A percentile compares a stretch with the other conserved stretches of the same genome.
phyloP scores from a whole-genome alignment of 2,329 filamentous ascomycete genomes.

The Penicillium capsulatum region DNA sequence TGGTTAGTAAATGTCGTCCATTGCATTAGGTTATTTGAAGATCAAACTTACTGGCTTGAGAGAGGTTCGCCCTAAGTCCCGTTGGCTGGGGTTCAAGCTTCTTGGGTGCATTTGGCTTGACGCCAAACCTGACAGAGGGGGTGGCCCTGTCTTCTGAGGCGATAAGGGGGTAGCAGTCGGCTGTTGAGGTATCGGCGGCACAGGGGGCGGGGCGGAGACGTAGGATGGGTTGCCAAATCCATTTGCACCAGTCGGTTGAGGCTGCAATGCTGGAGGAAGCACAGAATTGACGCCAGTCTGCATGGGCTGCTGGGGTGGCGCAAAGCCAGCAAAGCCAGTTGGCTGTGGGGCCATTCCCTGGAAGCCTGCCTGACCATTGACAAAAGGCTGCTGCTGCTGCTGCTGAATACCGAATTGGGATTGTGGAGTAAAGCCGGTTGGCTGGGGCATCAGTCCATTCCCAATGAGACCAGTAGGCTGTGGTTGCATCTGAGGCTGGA shows the following conservation, averaged over 20 bases:
- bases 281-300: slow-evolving; percentile 49
- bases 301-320: slow-evolving; percentile 49
- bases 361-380: slow-evolving; percentile 31
- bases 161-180: slow-evolving; percentile 60
- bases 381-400: slow-evolving; percentile 42
- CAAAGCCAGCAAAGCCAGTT: slow-evolving; percentile 51
- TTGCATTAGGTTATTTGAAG: neutral
- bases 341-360: slow-evolving; percentile 48
- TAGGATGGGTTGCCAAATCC: slow-evolving; percentile 47
- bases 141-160: slow-evolving; percentile 77
- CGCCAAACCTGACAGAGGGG: slow-evolving; percentile 88
- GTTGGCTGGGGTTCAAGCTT: slow-evolving; percentile 82
- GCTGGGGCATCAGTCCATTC: slow-evolving; percentile 43
- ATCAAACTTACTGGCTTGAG: slow-evolving; percentile 83
- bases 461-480: slow-evolving; percentile 62
- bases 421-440: slow-evolving; percentile 46
- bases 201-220: slow-evolving; percentile 49
- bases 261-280: slow-evolving; percentile 51
- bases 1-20: slow-evolving; percentile 7
- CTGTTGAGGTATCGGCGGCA: slow-evolving; percentile 57
- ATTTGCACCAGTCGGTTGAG: slow-evolving; percentile 49
- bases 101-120: slow-evolving; percentile 64
- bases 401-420: slow-evolving; percentile 45
- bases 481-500: slow-evolving; percentile 56
- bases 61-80: slow-evolving; percentile 81